Evolutionary conservation across 208 protist genomes (phyloP), one percentile per base, ranked within the genome.

Genomic region (Trypanosoma melophagium): DNA sequence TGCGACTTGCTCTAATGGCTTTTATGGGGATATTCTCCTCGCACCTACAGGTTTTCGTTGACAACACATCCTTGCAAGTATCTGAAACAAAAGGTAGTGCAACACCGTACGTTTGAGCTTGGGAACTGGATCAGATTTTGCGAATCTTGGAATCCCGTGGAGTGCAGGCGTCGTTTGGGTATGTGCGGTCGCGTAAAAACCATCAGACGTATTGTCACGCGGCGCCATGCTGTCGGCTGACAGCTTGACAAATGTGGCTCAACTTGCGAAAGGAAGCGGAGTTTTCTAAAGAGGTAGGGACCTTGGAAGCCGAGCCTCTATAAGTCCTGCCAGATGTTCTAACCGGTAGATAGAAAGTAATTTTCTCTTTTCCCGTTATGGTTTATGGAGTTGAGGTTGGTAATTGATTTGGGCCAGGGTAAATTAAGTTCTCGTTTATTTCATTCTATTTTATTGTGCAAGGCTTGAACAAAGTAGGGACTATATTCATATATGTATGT

Each of bases 1-100:
- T 72, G 16, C 55, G 41, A 28, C 1, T 54, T 21, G 40, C 38
- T 35, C 45, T 72, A 5, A 19, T 50, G 7, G 56, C 28, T 16
- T 65, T 63, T 41, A n/a, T 7, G 10, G 31, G 17, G 28, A 13
- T 7, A 1, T 41, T 59, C 2, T 1, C 21, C 21, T 1, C 3
- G 16, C 17, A 14, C 16, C 1, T 59, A 35, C 9, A 19, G 13
- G 14, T 59, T 41, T 41, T 28, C 7, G 28, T 59, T 0, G 54
- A 59, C 16, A 59, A 59, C n/a, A 41, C 31, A 10, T 21, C 54
- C 3, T 41, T 59, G 17, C 54, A 59, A 41, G 2, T 4, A 10
- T 9, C 19, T 3, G 19, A 2, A 14, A 42, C 2, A 25, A 59
- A 59, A 7, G n/a, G 54, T 1, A 2, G n/a, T 41, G 8, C 54